Base-by-base conservation (phyloP, 257 asterid genomes). In the Lantana camara region DNA sequence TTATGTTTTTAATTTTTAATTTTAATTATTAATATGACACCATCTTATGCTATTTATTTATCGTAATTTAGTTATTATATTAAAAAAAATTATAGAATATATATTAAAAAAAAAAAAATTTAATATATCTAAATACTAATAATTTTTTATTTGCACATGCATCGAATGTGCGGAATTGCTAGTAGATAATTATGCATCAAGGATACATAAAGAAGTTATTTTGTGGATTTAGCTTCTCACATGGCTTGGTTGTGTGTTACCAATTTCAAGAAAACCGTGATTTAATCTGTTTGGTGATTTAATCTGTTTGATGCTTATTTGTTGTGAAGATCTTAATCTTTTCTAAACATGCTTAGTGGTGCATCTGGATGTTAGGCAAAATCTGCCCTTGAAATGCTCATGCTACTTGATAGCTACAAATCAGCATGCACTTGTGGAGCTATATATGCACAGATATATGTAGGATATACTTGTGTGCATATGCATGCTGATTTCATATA, bases 241-340 rank as follows among this genome's bases (percentile, higher is more conserved):
- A 59, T 49, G 48, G 37, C 48, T 40, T 54, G 29, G 17, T 49
- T 37, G 47, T 14, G 47, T 14, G 21, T 23, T 23, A 11, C n/a
- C 41, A 44, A 30, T 55, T 55, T 40, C 11, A 23, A 40, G 38
- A 40, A 32, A 66, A 44, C 3, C 21, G n/a, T 14, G 17, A 15
- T 42, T 60, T 50, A 60, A 19, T 60, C 24, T 17, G 40, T 47
- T 54, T 27, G 3, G 13, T 10, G 13, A 4, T 35, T 56, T n/a
- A n/a, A 19, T 60, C 24, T 17, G 40, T 47, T 54, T 27, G 3
- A 17, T 10, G 13, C 7, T 35, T 56, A 13, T 24, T 5, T 22
- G 57, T 14, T 48, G 46, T 23, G 64, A 69, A 41, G 51, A 52
- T 35, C 14, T 15, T 41, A 41, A 44, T 30, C 41, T 46, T 42